Evolutionary conservation across 192 early-diverging fungal species (phyloP), one percentile per base, ranked within the genome.

Genomic region (Chytriomyces sp.): DNA sequence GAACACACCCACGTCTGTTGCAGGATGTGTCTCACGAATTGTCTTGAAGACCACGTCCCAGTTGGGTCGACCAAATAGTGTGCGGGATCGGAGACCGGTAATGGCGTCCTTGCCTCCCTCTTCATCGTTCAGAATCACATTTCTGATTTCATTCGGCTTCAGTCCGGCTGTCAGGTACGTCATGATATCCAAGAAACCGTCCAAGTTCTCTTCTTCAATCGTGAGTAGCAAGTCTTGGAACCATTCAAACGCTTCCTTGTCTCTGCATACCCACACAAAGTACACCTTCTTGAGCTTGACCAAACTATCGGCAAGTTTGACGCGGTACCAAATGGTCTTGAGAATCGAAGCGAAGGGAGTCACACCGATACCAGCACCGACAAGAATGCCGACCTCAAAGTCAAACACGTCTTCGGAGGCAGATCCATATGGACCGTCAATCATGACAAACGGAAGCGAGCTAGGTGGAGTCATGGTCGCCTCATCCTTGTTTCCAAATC

Each of bases 211-310:
- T 62, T 93, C 91, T 73, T 95, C 94, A 44, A 95, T 87, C 11
- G 92, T 93, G 76, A 86, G 83, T 66, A 95, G 88, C 64, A 95
- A 81, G 73, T 94, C 92, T 82, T 91, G 91, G 85, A 95, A 95
- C 92, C 93, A 94, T 79, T 95, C 94, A 65, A 95, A 95, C 13
- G 91, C 86, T 69, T 91, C 89, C 70, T 90, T 92, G 81, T 94
- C 93, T 24, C 94, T 87, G 80, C 91, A 92, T 48, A 92, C 85
- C 94, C 94, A 95, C 82, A 94, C 84, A 76, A 95, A 95, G 79
- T 95, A 95, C 11, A 93, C 93, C 79, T 95, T 95, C 76, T 89
- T 89, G 49, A 95, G 83, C 5, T 86, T 83, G 76, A 85, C 61
- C 50, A 85, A 60, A 53, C 69, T 67, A 76, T 79, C 75, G 11